Evolutionary conservation across 139 green algal genomes (phyloP), one percentile per base, ranked within the genome.

Genomic region (Bryopsis sp.): DNA sequence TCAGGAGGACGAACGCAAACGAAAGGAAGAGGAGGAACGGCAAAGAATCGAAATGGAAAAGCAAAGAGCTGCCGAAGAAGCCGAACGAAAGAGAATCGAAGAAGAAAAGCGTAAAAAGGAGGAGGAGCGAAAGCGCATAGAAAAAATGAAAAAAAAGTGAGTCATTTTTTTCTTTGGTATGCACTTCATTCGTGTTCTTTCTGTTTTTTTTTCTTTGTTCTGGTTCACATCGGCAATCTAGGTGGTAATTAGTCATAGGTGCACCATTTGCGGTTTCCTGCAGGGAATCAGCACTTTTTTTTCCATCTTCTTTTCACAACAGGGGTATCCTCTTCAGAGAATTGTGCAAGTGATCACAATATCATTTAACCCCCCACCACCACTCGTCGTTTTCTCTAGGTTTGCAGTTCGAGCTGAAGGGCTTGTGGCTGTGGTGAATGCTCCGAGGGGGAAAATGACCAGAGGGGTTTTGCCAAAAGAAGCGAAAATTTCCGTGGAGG

Each of bases 41-140:
- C n/a, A n/a, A 54, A 11, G 11, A 19, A 19, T 26, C 15, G 43
- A 54, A 19, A 11, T 26, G 19, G 43, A 54, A 54, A 54, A 19
- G 43, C 11, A 54, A 54, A 54, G 43, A 54, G 43, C 43, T 54
- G n/a, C n/a, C n/a, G 43, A 54, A 54, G 43, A 11, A 54, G 43
- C 11, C 19, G 43, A 54, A 54, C 11, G 43, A 54, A 54, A 19
- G 43, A 54, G 43, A 54, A 11, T 54, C 15, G 43, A 54, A 54
- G 43, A 54, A 19, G 43, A 54, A 54, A 19, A 54, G 43, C 11
- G 43, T 11, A 54, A 54, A 19, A 54, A 19, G 43, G 19, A 19
- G 43, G 43, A 54, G 15, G 43, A 54, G 43, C 11, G 19, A 54
- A 19, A 11, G 19, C 15, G 15, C 19, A 11, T 54, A 19, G 43